phyloP scores from a whole-genome alignment of 495 filamentous ascomycete species.

The Cladorrhinum samala region DNA sequence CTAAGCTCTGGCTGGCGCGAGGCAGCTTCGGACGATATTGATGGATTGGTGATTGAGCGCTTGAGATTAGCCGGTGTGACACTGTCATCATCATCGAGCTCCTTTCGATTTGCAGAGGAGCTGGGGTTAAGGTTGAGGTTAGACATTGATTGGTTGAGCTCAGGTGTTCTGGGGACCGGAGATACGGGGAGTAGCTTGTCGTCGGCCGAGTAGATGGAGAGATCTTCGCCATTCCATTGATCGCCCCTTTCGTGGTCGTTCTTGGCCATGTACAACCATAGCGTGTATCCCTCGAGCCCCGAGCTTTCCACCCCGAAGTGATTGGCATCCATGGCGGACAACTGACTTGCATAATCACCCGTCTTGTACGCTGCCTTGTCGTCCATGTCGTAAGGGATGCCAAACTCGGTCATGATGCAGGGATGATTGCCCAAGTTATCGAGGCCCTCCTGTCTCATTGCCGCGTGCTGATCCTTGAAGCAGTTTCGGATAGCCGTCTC shows the following conservation, averaged over 20 bases:
- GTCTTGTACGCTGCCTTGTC: slow-evolving; percentile 90
- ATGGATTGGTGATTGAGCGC: slow-evolving; percentile 61
- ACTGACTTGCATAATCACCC: slow-evolving; percentile 92
- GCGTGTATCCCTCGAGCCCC: slow-evolving; percentile 70
- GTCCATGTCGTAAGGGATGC: slow-evolving; percentile 99
- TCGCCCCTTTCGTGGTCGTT: slow-evolving; percentile 91
- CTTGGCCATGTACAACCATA: slow-evolving; percentile 80
- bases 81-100: slow-evolving; percentile 47
- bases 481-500: slow-evolving; percentile 95
- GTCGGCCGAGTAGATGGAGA: slow-evolving; percentile 81
- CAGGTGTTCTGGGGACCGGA: slow-evolving; percentile 34
- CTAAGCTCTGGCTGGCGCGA: slow-evolving; percentile 47
- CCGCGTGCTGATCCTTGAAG: slow-evolving; percentile 82
- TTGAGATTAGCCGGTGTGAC: slow-evolving; percentile 68
- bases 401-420: slow-evolving; percentile 88
- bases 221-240: slow-evolving; percentile 95
- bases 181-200: slow-evolving; percentile 63
- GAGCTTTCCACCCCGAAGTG: slow-evolving; percentile 87
- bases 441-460: slow-evolving; percentile 80
- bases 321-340: slow-evolving; percentile 93
- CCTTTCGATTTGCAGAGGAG: slow-evolving; percentile 24
- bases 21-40: slow-evolving; percentile 56
- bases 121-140: slow-evolving; percentile 24
- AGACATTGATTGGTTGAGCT: slow-evolving; percentile 31
- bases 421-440: slow-evolving; percentile 88